phyloP scores from a whole-genome alignment of 2,329 filamentous ascomycete species.

The Diaporthe eres region DNA sequence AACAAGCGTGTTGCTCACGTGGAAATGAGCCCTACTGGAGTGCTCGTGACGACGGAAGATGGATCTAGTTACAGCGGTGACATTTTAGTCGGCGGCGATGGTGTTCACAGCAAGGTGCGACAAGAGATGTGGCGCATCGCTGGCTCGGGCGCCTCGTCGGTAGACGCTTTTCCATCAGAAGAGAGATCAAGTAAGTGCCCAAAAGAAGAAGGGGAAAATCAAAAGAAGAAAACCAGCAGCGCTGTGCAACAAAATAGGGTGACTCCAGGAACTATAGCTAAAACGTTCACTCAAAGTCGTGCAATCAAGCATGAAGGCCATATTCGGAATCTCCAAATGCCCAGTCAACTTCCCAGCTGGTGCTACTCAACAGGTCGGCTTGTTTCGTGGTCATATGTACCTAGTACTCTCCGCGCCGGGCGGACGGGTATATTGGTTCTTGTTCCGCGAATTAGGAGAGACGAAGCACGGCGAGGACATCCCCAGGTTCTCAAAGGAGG shows the following conservation, averaged over 20 bases:
- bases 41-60: background rate
- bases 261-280: background rate
- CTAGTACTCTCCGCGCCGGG: background rate
- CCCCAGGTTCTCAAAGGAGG: background rate
- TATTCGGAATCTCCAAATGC: background rate
- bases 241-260: too few species aligned
- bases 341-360: background rate
- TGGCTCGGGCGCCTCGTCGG: background rate
- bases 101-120: background rate
- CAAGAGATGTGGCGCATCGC: constrained; percentile 1
- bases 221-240: too few species aligned
- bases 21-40: background rate
- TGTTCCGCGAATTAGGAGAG: background rate
- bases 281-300: background rate
- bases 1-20: background rate
- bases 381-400: background rate
- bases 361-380: background rate
- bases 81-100: background rate
- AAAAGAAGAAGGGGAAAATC: too few species aligned
- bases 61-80: constrained; percentile 1
- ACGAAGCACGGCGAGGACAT: background rate
- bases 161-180: background rate
- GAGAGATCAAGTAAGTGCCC: background rate
- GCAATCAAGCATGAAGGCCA: background rate
- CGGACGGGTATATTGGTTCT: background rate